A percentile compares a stretch with the other conserved stretches of the same genome.
These are phyloP conservation scores for Salvia splendens DNA, from an alignment of 257 asterid species.

Conservation along the genomic window DNA sequence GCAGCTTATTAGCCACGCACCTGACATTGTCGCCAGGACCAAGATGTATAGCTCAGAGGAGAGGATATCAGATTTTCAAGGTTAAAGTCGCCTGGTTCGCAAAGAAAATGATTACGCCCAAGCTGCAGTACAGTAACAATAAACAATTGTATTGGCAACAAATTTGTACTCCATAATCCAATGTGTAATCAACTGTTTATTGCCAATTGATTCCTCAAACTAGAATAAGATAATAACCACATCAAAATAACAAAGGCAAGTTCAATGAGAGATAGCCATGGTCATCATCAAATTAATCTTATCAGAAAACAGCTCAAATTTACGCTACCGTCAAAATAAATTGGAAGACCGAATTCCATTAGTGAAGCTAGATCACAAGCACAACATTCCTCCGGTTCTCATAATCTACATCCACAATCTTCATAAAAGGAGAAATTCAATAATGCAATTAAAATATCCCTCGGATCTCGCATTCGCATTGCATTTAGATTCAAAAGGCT, in stretches of 20 bases:
- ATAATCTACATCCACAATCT: conserved; percentile 10
- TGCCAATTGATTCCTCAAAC: conserved; percentile 15
- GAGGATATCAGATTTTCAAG: conserved; percentile 26
- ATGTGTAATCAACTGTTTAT: conserved; percentile 10
- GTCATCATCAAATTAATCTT: background rate
- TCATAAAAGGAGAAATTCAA: conserved; percentile 3
- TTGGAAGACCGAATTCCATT: background rate
- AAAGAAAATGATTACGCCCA: conserved; percentile 29
- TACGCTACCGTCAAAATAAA: conserved; percentile 1
- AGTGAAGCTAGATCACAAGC: conserved; percentile 20
- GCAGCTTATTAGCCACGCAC: conserved; percentile 42
- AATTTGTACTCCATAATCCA: conserved; percentile 8
- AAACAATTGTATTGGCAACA: conserved; percentile 27
- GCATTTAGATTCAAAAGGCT: conserved; percentile 23
- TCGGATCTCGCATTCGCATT: conserved; percentile 45
- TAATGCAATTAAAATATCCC: conserved; percentile 30
- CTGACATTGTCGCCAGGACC: conserved; percentile 63
- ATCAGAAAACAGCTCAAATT: conserved; percentile 20
- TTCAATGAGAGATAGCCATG: conserved; percentile 15
- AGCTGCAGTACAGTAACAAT: conserved; percentile 34
- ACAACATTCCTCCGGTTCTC: background rate
- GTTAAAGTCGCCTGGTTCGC: conserved; percentile 16
- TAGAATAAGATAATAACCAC: background rate
- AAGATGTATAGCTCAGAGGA: conserved; percentile 35
- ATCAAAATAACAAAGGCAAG: conserved; percentile 14